Conservation (phyloP, 805 yeast species). For the Komagataella mondaviorum region DNA sequence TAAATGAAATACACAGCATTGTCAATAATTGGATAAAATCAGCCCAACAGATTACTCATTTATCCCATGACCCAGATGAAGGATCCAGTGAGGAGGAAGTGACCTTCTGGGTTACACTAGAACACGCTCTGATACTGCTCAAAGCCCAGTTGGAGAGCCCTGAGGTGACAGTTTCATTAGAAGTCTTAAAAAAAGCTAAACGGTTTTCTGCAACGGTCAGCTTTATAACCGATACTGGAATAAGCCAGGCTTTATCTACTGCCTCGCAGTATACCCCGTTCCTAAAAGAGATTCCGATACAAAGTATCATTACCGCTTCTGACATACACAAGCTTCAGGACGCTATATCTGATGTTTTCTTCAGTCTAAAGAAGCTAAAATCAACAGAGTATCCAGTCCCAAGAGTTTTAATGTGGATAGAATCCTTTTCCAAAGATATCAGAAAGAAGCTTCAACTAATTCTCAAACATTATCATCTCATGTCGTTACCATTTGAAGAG, state of each 20-base stretch:
- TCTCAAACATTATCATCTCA: slow-evolving; percentile 23
- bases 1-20: slow-evolving; percentile 56
- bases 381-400: slow-evolving; percentile 47
- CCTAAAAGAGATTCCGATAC: slow-evolving; percentile 57
- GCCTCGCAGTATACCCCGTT: slow-evolving; percentile 49
- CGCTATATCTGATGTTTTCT: slow-evolving; percentile 35
- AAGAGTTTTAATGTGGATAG: slow-evolving; percentile 53
- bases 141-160: slow-evolving; percentile 42
- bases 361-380: slow-evolving; percentile 51
- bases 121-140: slow-evolving; percentile 39
- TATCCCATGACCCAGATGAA: slow-evolving; percentile 36
- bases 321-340: slow-evolving; percentile 28
- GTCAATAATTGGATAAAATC: slow-evolving; percentile 68
- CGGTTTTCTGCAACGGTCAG: slow-evolving; percentile 71
- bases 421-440: slow-evolving; percentile 47
- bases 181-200: slow-evolving; percentile 52
- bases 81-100: slow-evolving; percentile 55
- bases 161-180: slow-evolving; percentile 43
- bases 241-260: slow-evolving; percentile 35
- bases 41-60: slow-evolving; percentile 40
- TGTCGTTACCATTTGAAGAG: slow-evolving; percentile 25
- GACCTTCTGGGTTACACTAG: slow-evolving; percentile 68
- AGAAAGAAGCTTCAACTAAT: slow-evolving; percentile 27
- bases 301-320: slow-evolving; percentile 36
- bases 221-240: slow-evolving; percentile 58